Conservation (phyloP, 345 rosid species). For the Clausena lansium region DNA sequence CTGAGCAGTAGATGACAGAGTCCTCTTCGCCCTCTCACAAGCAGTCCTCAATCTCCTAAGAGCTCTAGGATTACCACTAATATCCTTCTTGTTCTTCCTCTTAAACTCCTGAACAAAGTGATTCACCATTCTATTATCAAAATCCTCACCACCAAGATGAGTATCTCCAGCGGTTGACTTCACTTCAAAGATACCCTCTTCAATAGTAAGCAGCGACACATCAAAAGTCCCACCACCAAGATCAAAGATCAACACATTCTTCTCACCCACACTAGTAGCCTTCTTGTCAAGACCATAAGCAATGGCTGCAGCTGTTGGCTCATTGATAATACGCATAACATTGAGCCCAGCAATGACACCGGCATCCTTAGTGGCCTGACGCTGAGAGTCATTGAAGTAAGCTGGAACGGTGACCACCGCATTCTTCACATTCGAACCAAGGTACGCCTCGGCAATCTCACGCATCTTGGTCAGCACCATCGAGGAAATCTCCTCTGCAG, state of each 20-base stretch:
- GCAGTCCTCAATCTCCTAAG: constrained; percentile 51
- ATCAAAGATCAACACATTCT: constrained; percentile 53
- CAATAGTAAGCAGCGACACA: constrained; percentile 55
- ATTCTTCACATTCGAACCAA: constrained; percentile 41
- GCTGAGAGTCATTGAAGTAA: constrained; percentile 53
- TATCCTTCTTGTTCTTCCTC: constrained; percentile 56
- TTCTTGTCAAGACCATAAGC: constrained; percentile 64
- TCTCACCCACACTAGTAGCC: constrained; percentile 44
- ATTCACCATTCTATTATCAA: constrained; percentile 49
- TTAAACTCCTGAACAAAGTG: constrained; percentile 54
- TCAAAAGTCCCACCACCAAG: constrained; percentile 63
- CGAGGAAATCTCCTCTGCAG: constrained; percentile 56
- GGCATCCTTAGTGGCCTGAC: constrained; percentile 57
- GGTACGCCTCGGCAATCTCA: constrained; percentile 50
- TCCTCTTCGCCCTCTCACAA: constrained; percentile 44
- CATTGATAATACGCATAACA: constrained; percentile 46
- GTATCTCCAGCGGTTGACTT: constrained; percentile 60
- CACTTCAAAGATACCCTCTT: constrained; percentile 53
- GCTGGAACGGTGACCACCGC: constrained; percentile 55
- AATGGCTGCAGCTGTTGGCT: constrained; percentile 59
- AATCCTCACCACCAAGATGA: constrained; percentile 54
- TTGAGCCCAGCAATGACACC: constrained; percentile 51
- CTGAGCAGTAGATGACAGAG: constrained; percentile 44
- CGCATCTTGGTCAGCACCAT: constrained; percentile 56
- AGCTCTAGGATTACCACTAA: constrained; percentile 47